Evolutionary conservation across 768 basidiomycete species (phyloP).

Genomic region (Leccinum rimulosum): DNA sequence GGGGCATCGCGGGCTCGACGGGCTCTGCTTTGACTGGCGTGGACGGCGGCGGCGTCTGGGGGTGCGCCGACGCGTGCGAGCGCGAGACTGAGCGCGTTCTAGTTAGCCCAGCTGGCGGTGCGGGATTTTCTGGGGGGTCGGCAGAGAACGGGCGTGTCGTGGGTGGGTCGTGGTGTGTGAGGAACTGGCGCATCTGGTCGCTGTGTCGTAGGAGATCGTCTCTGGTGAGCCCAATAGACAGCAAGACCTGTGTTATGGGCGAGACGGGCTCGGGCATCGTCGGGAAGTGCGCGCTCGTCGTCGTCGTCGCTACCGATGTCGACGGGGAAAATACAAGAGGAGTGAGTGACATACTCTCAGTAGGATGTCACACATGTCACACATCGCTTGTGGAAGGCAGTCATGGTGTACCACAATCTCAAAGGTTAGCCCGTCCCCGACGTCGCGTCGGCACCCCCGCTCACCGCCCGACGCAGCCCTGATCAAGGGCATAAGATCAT

Average conservation of each 20-base stretch:
- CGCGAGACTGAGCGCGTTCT: conserved; percentile 46
- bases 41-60: conserved; percentile 42
- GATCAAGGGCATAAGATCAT: conserved; percentile 96
- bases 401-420: conserved; percentile 83
- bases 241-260: conserved; percentile 70
- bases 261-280: conserved; percentile 38
- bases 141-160: conserved; percentile 43
- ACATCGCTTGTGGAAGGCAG: conserved; percentile 10
- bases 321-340: conserved; percentile 15
- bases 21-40: conserved; percentile 68
- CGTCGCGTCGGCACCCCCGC: conserved; percentile 1
- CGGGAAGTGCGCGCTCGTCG: neutral
- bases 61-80: conserved; percentile 42
- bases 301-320: conserved; percentile 24
- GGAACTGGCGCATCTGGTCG: conserved; percentile 78
- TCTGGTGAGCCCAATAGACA: conserved; percentile 72
- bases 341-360: neutral
- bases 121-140: conserved; percentile 29
- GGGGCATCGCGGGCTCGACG: conserved; percentile 45
- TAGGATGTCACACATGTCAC: conserved; percentile 24
- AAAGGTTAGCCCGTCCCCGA: conserved; percentile 52
- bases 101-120: conserved; percentile 40
- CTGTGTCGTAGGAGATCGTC: conserved; percentile 71
- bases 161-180: conserved; percentile 51
- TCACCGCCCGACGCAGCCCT: conserved; percentile 58